phyloP scores from a whole-genome alignment of 257 asterid species.

The Lavandula angustifolia region DNA sequence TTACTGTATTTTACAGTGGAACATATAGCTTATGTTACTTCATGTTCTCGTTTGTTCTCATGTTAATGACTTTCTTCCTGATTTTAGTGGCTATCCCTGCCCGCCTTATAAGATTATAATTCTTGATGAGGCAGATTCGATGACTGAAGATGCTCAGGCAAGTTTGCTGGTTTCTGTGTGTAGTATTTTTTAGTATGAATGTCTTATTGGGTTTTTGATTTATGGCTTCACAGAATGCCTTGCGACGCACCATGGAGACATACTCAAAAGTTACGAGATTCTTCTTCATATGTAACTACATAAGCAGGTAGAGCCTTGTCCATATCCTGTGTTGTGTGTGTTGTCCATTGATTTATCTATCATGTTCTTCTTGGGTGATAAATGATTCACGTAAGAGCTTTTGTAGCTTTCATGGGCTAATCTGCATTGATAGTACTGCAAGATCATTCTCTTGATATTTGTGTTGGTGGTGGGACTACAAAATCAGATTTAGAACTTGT shows the following conservation, averaged over 20 bases:
- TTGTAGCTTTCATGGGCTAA: too few relatives aligned
- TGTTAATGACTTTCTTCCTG: conserved; percentile 25
- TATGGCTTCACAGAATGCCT: conserved; percentile 72
- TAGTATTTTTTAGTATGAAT: conserved; percentile 6
- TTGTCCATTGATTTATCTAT: too few relatives aligned
- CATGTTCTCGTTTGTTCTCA: conserved; percentile 31
- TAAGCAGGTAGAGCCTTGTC: conserved; percentile 70
- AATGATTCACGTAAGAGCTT: too few relatives aligned
- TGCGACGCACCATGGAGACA: conserved; percentile 97
- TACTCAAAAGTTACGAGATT: conserved; percentile 93
- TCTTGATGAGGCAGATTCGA: conserved; percentile 99
- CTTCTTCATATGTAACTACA: conserved; percentile 94
- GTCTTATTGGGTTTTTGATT: background rate
- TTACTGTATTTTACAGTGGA: conserved; percentile 2
- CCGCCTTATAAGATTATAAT: conserved; percentile 93
- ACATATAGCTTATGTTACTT: conserved; percentile 17
- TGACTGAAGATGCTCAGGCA: conserved; percentile 99
- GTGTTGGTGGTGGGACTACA: too few relatives aligned
- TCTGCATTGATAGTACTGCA: too few relatives aligned
- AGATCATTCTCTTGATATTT: too few relatives aligned
- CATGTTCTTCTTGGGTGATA: too few relatives aligned
- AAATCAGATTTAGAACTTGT: too few relatives aligned
- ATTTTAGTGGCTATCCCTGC: conserved; percentile 83
- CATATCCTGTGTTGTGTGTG: conserved; percentile 1
- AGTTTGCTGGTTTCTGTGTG: conserved; percentile 32